Evolutionary conservation across 305 asterid genomes (phyloP).

Genomic region (Salvia sclarea): DNA sequence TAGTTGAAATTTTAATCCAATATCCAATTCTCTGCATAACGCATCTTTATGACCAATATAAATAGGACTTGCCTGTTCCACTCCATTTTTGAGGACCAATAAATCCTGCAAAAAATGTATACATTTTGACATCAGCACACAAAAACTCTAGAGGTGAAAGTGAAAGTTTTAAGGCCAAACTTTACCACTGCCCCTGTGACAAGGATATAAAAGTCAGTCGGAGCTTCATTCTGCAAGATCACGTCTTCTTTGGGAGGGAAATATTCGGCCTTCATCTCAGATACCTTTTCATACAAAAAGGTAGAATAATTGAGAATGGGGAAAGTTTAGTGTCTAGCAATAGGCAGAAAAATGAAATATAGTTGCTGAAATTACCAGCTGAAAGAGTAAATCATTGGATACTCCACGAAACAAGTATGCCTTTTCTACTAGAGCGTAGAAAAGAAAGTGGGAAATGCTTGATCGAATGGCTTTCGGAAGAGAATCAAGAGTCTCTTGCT

Average conservation of each 20-base stretch:
- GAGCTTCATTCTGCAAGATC: constrained; percentile 87
- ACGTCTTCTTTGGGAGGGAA: constrained; percentile 91
- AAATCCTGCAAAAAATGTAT: constrained; percentile 60
- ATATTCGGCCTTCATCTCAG: constrained; percentile 94
- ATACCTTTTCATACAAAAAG: constrained; percentile 50
- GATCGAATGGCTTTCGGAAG: constrained; percentile 95
- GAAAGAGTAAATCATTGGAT: constrained; percentile 81
- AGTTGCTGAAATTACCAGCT: constrained; percentile 53
- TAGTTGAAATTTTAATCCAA: constrained; percentile 19
- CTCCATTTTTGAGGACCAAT: constrained; percentile 54
- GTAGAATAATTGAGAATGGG: neutral
- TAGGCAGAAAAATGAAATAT: constrained; percentile 1
- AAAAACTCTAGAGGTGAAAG: neutral
- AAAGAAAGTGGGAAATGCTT: constrained; percentile 82
- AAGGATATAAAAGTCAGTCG: constrained; percentile 78
- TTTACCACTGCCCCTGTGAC: constrained; percentile 82
- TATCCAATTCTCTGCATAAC: neutral
- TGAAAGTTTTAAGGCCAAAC: constrained; percentile 1
- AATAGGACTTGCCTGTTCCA: constrained; percentile 55
- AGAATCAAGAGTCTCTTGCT: constrained; percentile 80
- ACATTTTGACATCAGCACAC: neutral
- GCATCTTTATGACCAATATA: neutral
- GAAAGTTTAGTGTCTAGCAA: neutral
- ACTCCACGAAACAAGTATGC: constrained; percentile 80
- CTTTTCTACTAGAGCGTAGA: constrained; percentile 66